Conservation (phyloP, 768 basidiomycete genomes). For the Termitomyces sp. region DNA sequence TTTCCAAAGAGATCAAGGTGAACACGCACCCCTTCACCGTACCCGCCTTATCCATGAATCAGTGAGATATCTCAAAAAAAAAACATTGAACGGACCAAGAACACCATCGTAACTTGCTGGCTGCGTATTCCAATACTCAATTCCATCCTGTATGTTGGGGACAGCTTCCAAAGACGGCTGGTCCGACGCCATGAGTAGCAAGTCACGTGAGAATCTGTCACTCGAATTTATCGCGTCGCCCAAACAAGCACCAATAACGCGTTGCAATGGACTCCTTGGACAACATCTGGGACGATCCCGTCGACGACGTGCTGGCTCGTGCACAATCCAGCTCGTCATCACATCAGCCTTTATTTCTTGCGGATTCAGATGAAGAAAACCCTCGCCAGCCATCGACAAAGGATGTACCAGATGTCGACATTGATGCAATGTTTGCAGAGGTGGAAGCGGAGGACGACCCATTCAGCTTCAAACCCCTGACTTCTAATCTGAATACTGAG, state of each 20-base stretch:
- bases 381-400: conserved; percentile 13
- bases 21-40: conserved; percentile 43
- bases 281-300: conserved; percentile 58
- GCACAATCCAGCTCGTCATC: conserved; percentile 16
- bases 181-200: conserved; percentile 3
- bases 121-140: conserved; percentile 82
- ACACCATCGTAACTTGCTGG: conserved; percentile 86
- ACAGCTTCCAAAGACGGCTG: conserved; percentile 15
- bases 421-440: conserved; percentile 36
- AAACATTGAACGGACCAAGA: conserved; percentile 44
- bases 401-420: conserved; percentile 47
- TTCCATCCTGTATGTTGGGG: conserved; percentile 69
- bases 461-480: conserved; percentile 41
- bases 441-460: conserved; percentile 31
- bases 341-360: conserved; percentile 48
- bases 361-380: conserved; percentile 51
- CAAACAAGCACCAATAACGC: conserved; percentile 40
- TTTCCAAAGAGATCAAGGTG: not conserved
- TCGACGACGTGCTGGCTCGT: conserved; percentile 20
- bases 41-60: conserved; percentile 26
- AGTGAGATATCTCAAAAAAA: conserved; percentile 7
- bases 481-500: conserved; percentile 47
- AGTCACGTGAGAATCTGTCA: conserved; percentile 6
- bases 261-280: conserved; percentile 40
- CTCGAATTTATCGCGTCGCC: conserved; percentile 18